A percentile compares a stretch with the other conserved stretches of the same genome.
Evolutionary conservation across 176 grass and related monocot species (phyloP).

Genomic region (Aegilops sharonensis): DNA sequence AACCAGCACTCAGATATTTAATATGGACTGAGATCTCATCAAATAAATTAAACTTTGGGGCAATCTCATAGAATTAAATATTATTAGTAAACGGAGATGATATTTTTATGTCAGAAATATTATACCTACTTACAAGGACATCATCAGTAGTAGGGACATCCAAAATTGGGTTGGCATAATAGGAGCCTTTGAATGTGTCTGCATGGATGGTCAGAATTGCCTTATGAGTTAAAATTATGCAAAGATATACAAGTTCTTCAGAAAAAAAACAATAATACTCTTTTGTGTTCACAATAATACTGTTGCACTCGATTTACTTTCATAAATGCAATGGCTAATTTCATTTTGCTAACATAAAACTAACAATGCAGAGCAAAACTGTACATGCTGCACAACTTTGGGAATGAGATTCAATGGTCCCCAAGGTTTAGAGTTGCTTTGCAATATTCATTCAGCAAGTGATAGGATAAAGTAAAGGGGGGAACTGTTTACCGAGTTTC

Average conservation of each 20-base stretch:
- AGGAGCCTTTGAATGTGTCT: conserved; percentile 97
- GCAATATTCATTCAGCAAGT: background rate
- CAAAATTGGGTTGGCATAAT: conserved; percentile 89
- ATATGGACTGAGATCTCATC: background rate
- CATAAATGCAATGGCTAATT: background rate
- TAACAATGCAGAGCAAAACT: background rate
- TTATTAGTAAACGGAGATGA: background rate
- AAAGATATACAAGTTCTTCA: background rate
- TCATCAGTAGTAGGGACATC: conserved; percentile 71
- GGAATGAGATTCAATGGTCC: background rate
- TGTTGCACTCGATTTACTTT: background rate
- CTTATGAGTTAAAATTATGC: background rate
- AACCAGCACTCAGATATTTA: background rate
- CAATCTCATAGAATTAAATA: background rate
- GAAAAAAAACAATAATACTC: background rate
- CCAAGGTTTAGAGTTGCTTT: background rate
- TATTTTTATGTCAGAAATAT: background rate
- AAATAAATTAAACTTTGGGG: background rate
- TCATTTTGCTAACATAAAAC: background rate
- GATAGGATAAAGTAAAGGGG: background rate
- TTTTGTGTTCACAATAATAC: background rate
- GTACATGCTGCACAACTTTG: background rate
- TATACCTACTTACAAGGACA: conserved; percentile 60
- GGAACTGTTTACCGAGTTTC: conserved; percentile 61
- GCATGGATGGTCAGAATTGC: conserved; percentile 21